These are phyloP conservation scores for Grifola frondosa DNA, from an alignment of 1,284 basidiomycete species.

Conservation along the genomic window DNA sequence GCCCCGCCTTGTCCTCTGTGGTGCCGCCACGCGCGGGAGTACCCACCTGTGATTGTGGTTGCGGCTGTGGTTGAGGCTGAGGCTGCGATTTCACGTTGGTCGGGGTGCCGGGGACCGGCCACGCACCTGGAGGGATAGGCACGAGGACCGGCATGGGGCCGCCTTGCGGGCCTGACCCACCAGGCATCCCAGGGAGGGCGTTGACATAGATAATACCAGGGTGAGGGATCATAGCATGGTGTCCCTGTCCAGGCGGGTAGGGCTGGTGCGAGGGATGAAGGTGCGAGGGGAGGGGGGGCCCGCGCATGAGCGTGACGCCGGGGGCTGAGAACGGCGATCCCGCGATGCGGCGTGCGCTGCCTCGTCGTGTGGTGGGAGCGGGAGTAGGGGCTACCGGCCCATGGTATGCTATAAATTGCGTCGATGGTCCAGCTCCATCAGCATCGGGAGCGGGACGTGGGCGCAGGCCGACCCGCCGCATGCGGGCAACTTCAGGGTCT, in stretches of 20 bases:
- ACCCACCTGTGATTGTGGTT: constrained; percentile 3
- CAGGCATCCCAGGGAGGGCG: constrained; percentile 3
- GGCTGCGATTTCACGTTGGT: not conserved
- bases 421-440: too few relatives aligned
- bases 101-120: constrained; percentile 14
- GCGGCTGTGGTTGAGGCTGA: constrained; percentile 1
- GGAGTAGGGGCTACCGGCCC: too few relatives aligned
- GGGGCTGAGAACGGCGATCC: constrained; percentile 6
- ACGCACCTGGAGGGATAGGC: constrained; percentile 11
- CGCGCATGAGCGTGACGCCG: constrained; percentile 1
- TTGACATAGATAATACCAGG: constrained; percentile 17
- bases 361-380: not conserved
- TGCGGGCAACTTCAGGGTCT: not conserved
- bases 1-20: constrained; percentile 7
- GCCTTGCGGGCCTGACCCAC: too few relatives aligned
- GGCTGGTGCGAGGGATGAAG: constrained; percentile 16
- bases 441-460: too few relatives aligned
- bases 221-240: constrained; percentile 11
- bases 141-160: constrained; percentile 13
- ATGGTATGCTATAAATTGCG: too few relatives aligned
- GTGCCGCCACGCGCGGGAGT: constrained; percentile 8
- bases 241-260: constrained; percentile 1
- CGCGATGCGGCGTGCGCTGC: constrained; percentile 9
- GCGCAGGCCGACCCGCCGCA: too few relatives aligned
- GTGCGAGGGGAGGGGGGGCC: constrained; percentile 8